These are phyloP conservation scores for Naganishia liquefaciens DNA, from an alignment of 1,284 basidiomycete species.

Conservation along the genomic window DNA sequence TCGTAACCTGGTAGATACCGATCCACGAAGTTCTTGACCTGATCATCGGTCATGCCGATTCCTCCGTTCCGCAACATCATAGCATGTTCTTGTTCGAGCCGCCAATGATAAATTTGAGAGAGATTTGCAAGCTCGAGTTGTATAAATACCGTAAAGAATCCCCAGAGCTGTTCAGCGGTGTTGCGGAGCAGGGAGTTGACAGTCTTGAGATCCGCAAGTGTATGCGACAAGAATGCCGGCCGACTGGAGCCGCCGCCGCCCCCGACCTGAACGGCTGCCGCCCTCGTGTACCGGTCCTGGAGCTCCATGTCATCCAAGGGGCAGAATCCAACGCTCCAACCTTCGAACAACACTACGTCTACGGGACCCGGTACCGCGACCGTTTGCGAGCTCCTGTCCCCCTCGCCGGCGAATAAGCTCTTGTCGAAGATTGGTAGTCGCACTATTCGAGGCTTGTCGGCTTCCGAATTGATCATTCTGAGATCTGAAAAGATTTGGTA, in stretches of 20 bases:
- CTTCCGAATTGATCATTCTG: slow-evolving; percentile 5
- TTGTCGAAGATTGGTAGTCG: slow-evolving; percentile 84
- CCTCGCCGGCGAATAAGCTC: slow-evolving; percentile 71
- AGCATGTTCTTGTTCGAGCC: slow-evolving; percentile 77
- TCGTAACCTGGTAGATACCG: slow-evolving; percentile 35
- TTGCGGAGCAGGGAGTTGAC: slow-evolving; percentile 7
- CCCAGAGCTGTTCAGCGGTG: slow-evolving; percentile 8
- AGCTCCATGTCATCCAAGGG: slow-evolving; percentile 46
- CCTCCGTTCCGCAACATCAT: slow-evolving; percentile 84
- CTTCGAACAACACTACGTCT: slow-evolving; percentile 76
- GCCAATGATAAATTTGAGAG: slow-evolving; percentile 59
- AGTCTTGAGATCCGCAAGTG: slow-evolving; percentile 6
- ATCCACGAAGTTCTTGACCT: slow-evolving; percentile 66
- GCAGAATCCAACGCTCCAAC: slow-evolving; percentile 57
- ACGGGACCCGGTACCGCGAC: slow-evolving; percentile 56
- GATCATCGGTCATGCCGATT: slow-evolving; percentile 77
- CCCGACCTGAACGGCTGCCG: slow-evolving; percentile 28
- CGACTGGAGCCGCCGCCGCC: no score
- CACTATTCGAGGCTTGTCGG: slow-evolving; percentile 44
- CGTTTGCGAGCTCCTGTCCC: slow-evolving; percentile 63
- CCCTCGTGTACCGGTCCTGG: slow-evolving; percentile 41
- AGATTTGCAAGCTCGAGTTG: slow-evolving; percentile 23
- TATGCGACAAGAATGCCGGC: slow-evolving; percentile 56
- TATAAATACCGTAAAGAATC: slow-evolving; percentile 25
- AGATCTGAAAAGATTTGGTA: slow-evolving; percentile 60